A percentile compares a stretch with the other conserved stretches of the same genome.
Evolutionary conservation across 345 rosid genomes (phyloP).

Genomic region (Linum lewisii): DNA sequence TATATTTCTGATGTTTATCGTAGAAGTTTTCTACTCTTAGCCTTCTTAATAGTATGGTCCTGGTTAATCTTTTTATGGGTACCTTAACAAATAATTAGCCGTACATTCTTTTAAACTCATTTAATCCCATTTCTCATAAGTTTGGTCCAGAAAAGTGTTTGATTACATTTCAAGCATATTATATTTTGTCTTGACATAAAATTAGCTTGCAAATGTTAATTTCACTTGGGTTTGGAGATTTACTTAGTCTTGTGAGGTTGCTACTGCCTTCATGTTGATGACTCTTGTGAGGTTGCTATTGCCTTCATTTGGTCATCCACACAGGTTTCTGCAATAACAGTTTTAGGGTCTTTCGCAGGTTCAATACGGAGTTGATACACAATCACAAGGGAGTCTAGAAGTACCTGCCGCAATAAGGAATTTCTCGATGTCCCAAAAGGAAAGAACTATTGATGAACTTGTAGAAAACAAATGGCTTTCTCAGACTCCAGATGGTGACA

Average conservation of each 20-base stretch:
- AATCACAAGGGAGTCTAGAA: conserved; percentile 29
- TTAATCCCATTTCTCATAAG: background rate
- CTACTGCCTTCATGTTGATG: too few relatives aligned
- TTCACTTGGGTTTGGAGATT: too few relatives aligned
- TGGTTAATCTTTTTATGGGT: too few relatives aligned
- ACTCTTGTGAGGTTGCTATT: too few relatives aligned
- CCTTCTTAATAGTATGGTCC: too few relatives aligned
- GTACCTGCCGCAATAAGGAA: conserved; percentile 68
- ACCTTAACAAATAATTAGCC: background rate
- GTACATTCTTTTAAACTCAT: background rate
- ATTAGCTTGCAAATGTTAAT: too few relatives aligned
- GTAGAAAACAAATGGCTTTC: conserved; percentile 73
- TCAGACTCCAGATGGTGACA: conserved; percentile 40
- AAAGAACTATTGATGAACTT: conserved; percentile 63
- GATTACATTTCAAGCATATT: background rate
- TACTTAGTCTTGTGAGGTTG: too few relatives aligned
- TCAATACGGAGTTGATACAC: conserved; percentile 28
- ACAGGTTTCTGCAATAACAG: conserved; percentile 6
- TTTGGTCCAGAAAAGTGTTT: background rate
- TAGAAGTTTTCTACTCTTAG: too few relatives aligned
- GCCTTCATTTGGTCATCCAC: too few relatives aligned
- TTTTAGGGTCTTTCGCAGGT: conserved; percentile 25
- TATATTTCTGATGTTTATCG: too few relatives aligned
- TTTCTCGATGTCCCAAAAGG: conserved; percentile 76
- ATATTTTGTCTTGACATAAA: too few relatives aligned